Evolutionary conservation across 306 rosid species (phyloP).

Genomic region (Begonia fuchsioides): DNA sequence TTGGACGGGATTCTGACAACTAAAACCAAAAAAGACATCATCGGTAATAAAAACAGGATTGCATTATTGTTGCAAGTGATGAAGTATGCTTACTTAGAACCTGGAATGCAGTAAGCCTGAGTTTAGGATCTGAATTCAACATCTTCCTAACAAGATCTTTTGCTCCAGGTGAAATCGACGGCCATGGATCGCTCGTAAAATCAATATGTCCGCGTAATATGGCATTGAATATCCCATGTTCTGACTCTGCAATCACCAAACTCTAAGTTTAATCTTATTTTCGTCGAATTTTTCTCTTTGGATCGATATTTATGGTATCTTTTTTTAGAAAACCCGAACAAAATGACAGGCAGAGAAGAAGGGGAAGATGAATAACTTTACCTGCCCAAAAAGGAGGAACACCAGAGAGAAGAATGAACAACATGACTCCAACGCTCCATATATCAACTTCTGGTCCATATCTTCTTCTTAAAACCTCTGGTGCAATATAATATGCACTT

Average conservation of each 20-base stretch:
- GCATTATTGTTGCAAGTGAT: too few relatives aligned
- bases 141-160: conserved; percentile 92
- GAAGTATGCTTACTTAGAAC: conserved; percentile 54
- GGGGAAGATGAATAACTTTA: background rate
- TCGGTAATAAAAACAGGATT: too few relatives aligned
- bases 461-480: conserved; percentile 81
- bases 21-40: too few relatives aligned
- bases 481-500: conserved; percentile 91
- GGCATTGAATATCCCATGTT: conserved; percentile 86
- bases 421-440: conserved; percentile 96
- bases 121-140: conserved; percentile 77
- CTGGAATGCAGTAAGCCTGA: conserved; percentile 68
- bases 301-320: background rate
- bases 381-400: conserved; percentile 99
- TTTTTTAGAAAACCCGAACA: background rate
- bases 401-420: conserved; percentile 77
- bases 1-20: too few relatives aligned
- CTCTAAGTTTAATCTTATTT: too few relatives aligned
- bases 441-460: conserved; percentile 95
- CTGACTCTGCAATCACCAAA: conserved; percentile 53
- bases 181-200: conserved; percentile 92
- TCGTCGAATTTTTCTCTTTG: background rate
- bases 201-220: conserved; percentile 66
- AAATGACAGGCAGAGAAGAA: background rate
- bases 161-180: conserved; percentile 64